phyloP scores from a whole-genome alignment of 2,329 filamentous ascomycete genomes.

The Colletotrichum spinosum region DNA sequence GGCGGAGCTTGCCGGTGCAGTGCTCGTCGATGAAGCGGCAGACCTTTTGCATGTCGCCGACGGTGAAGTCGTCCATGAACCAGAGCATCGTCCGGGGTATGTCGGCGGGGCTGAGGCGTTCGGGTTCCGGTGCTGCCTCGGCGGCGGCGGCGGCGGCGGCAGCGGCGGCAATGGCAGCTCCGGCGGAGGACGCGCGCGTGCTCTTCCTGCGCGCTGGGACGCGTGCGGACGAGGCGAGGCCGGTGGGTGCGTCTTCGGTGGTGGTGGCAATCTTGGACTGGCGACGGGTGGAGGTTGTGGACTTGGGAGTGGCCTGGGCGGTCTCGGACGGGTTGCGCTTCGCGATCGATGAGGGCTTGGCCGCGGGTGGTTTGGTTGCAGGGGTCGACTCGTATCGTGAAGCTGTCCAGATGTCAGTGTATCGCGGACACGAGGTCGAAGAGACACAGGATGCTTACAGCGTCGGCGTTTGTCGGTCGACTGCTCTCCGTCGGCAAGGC shows the following conservation, averaged over 20 bases:
- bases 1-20: constrained; percentile 33
- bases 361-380: constrained; percentile 4
- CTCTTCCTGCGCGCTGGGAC: constrained; percentile 10
- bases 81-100: constrained; percentile 34
- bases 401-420: constrained; percentile 5
- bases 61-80: constrained; percentile 36
- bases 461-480: constrained; percentile 24
- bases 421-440: not conserved
- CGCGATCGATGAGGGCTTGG: constrained; percentile 13
- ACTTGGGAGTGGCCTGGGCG: constrained; percentile 6
- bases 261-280: constrained; percentile 3
- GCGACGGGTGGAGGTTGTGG: not conserved
- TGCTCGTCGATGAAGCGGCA: constrained; percentile 35
- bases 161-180: not conserved
- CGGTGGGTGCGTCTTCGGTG: not conserved
- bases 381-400: constrained; percentile 25
- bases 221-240: not conserved
- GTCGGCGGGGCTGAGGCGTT: constrained; percentile 28
- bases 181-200: constrained; percentile 10
- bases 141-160: not conserved
- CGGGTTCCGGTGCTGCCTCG: not conserved
- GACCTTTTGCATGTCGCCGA: constrained; percentile 36
- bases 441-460: constrained; percentile 7
- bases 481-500: constrained; percentile 11
- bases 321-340: constrained; percentile 22